Evolutionary conservation across 139 green algal genomes (phyloP), one percentile per base, ranked within the genome.

Genomic region (Chlorella vulgaris): DNA sequence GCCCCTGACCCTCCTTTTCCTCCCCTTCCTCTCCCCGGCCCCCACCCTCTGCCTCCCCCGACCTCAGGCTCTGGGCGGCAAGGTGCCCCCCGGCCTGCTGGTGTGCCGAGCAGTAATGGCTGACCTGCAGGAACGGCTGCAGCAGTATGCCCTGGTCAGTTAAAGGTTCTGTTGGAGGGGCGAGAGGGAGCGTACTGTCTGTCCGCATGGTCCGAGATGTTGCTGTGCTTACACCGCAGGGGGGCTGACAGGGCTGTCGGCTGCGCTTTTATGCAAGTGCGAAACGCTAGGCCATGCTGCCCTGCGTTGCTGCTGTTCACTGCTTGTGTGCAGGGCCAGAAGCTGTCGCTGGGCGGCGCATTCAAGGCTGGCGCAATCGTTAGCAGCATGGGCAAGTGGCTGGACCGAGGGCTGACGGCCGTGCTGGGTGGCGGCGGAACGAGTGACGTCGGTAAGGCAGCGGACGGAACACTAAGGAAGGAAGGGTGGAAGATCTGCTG

Each of bases 371-470:
- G 79, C n/a, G 81, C 82, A 1, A 31, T 89, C 24, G 65, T 93
- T 15, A 83, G 74, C 51, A 88, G 84, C 66, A 43, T 93, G 68
- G 86, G 89, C 24, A 42, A 85, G 3, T 87, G 85, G 81, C 74
- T 93, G 50, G 90, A 93, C 71, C 75, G 77, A 5, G 81, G 84
- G 24, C 87, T 93, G 68, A 89, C 84, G 22, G 83, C 78, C 21
- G 74, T 93, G 19, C 88, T 93, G 61, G 89, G 88, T 10, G 78
- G 62, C 22, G 76, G 74, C 18, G 79, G 69, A 53, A 18, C 15
- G 38, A 60, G 31, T 28, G 76, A 61, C 18, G 31, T 61, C 63
- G 60, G 76, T 50, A n/a, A 43, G 69, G 39, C 7, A 21, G 31
- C 2, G 4, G 63, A 13, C 7, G 60, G 60, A 33, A 24, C n/a